phyloP scores from a whole-genome alignment of 805 yeast genomes.

The Ogataea ganodermae region DNA sequence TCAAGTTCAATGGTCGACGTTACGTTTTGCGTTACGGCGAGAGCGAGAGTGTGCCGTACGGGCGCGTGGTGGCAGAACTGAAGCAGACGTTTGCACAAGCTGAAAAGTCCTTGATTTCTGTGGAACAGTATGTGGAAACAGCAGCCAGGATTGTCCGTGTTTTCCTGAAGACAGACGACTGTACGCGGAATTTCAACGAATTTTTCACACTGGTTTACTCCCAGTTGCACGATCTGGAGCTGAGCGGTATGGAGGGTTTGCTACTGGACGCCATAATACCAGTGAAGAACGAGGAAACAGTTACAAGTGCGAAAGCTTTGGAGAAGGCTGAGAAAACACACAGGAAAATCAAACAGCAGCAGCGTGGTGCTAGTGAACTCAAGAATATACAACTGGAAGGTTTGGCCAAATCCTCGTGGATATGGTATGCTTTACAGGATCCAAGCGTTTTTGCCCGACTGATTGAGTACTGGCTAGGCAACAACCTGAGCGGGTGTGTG shows the following conservation, averaged over 20 bases:
- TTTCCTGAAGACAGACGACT: conserved; percentile 6
- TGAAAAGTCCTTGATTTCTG: neutral
- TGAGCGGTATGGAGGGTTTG: conserved; percentile 12
- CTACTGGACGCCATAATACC: conserved; percentile 16
- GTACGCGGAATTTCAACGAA: conserved; percentile 7
- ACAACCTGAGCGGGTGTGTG: neutral
- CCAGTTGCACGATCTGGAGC: conserved; percentile 19
- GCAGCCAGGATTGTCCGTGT: conserved; percentile 6
- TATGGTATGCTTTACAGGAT: conserved; percentile 8
- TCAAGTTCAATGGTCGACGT: neutral
- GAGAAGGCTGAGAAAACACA: conserved; percentile 7
- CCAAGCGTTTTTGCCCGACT: conserved; percentile 5
- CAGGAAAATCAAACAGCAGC: conserved; percentile 8
- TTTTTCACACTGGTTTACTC: conserved; percentile 18
- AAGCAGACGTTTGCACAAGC: neutral
- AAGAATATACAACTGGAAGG: neutral
- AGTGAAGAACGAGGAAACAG: neutral
- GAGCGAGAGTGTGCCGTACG: neutral
- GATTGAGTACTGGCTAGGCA: conserved; percentile 12
- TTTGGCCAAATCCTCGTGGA: conserved; percentile 9
- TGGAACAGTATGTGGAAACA: conserved; percentile 7
- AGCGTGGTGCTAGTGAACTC: neutral
- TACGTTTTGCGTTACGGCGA: conserved; percentile 5
- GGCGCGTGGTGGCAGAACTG: neutral
- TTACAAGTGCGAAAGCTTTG: conserved; percentile 2